Conservation (phyloP, 495 filamentous ascomycete genomes). For the Bacidia rubella region DNA sequence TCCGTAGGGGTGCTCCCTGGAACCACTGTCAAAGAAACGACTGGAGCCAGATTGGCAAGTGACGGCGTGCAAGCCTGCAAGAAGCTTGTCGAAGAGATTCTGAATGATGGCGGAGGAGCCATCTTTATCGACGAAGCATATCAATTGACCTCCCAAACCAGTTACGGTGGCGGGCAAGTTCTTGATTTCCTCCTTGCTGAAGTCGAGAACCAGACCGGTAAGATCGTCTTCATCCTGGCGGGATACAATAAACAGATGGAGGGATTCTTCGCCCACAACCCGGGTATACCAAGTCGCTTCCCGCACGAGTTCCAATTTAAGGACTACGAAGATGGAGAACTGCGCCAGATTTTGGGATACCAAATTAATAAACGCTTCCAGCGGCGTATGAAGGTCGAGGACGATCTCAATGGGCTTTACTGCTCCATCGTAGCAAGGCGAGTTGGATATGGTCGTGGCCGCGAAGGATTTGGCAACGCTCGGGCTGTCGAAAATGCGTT, state of each 20-base stretch:
- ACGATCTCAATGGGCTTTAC: conserved; percentile 47
- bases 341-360: conserved; percentile 39
- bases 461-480: conserved; percentile 62
- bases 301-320: conserved; percentile 51
- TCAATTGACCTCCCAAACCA: conserved; percentile 38
- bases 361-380: conserved; percentile 37
- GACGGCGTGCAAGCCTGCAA: conserved; percentile 44
- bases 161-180: conserved; percentile 41
- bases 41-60: conserved; percentile 53
- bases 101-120: conserved; percentile 48
- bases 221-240: conserved; percentile 63
- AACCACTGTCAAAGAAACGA: conserved; percentile 45
- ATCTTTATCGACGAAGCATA: conserved; percentile 69
- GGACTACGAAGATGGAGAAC: conserved; percentile 56
- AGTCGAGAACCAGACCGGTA: conserved; percentile 61
- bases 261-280: conserved; percentile 64
- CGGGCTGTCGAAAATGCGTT: conserved; percentile 50
- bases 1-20: conserved; percentile 45
- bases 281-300: conserved; percentile 58
- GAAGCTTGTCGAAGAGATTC: conserved; percentile 42
- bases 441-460: conserved; percentile 46
- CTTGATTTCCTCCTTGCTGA: conserved; percentile 65
- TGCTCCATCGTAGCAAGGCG: conserved; percentile 48
- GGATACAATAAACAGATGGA: conserved; percentile 74
- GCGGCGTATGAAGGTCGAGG: conserved; percentile 44